These are phyloP conservation scores for Kodamaea sagamina DNA, from an alignment of 805 yeast species.

Conservation along the genomic window DNA sequence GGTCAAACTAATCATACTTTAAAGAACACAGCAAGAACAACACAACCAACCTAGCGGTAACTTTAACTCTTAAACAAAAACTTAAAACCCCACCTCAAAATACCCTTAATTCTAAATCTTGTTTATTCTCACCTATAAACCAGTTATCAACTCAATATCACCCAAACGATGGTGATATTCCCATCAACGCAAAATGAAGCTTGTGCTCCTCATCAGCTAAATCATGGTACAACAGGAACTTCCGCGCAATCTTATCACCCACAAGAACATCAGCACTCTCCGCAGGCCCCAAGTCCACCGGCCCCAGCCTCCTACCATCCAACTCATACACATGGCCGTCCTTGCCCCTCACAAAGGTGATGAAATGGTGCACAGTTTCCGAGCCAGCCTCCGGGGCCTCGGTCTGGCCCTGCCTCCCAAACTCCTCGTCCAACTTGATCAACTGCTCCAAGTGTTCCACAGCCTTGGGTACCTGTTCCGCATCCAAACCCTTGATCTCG, in stretches of 20 bases:
- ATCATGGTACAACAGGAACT: slow-evolving; percentile 68
- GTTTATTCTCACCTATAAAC: no score
- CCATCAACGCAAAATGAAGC: slow-evolving; percentile 74
- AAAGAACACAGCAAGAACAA: no score
- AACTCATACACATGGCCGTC: slow-evolving; percentile 72
- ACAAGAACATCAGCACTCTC: slow-evolving; percentile 52
- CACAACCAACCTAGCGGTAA: no score
- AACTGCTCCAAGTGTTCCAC: slow-evolving; percentile 49
- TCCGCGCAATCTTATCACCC: slow-evolving; percentile 49
- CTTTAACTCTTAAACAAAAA: no score
- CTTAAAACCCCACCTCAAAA: no score
- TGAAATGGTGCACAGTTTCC: slow-evolving; percentile 66
- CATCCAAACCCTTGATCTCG: slow-evolving; percentile 17
- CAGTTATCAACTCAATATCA: no score
- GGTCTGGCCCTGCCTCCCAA: slow-evolving; percentile 60
- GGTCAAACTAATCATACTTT: no score
- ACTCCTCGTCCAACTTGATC: slow-evolving; percentile 44
- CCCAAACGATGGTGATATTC: slow-evolving; percentile 53
- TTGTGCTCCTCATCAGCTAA: slow-evolving; percentile 59
- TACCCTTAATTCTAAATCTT: no score
- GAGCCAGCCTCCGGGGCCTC: slow-evolving; percentile 62
- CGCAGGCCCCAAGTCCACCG: slow-evolving; percentile 59
- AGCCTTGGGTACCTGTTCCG: slow-evolving; percentile 39
- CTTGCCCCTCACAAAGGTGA: slow-evolving; percentile 62
- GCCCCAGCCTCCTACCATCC: slow-evolving; percentile 85